Base-by-base conservation (phyloP, 306 rosid species). In the Dalbergia cultrata region DNA sequence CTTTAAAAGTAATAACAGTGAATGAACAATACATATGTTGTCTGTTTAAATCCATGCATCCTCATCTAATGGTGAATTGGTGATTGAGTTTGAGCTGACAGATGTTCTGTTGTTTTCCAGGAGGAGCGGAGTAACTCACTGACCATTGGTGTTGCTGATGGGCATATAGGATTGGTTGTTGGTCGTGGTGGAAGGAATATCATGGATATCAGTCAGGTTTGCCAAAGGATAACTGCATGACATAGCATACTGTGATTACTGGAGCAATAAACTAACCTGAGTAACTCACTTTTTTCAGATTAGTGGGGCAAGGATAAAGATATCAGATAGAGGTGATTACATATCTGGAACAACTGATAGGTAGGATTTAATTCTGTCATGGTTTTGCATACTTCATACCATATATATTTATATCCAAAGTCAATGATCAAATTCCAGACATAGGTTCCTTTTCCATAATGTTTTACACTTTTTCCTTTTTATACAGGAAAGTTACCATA, bases 151-250 rank as follows among this genome's bases (percentile, higher is more conserved):
- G 87, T 96, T 65, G 91, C 97, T 14, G 99, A 96, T 81, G 92
- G 54, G 31, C 98, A 93, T 82, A 90, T 96, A 8, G 99, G 99
- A 17, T 83, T 96, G 87, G 99, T 96, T 88, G 97, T 96, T 76
- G 99, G 99, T 56, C 99, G 99, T 63, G 97, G 97, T 65, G 99
- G 99, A 86, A 93, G 98, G 88, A 96, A 88, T 82, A 88, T 96
- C 83, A 82, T 81, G 79, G 99, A 93, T 77, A 96, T 96, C 50
- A 93, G 97, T 81, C 99, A 96, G 99, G 99, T 96, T 86, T 71
- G 64, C 64, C 76, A 39, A 54, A 81, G 37, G 72, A 49, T 76
- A 41, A 79, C 63, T 2, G n/a, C 60, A 31, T 79, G 71, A n/a
- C 35, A 18, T 47, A 50, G 61, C 61, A 34, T 62, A 34, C 34